These are phyloP conservation scores for Pseudogymnoascus sp. DNA, from an alignment of 2,329 filamentous ascomycete genomes.

Conservation along the genomic window DNA sequence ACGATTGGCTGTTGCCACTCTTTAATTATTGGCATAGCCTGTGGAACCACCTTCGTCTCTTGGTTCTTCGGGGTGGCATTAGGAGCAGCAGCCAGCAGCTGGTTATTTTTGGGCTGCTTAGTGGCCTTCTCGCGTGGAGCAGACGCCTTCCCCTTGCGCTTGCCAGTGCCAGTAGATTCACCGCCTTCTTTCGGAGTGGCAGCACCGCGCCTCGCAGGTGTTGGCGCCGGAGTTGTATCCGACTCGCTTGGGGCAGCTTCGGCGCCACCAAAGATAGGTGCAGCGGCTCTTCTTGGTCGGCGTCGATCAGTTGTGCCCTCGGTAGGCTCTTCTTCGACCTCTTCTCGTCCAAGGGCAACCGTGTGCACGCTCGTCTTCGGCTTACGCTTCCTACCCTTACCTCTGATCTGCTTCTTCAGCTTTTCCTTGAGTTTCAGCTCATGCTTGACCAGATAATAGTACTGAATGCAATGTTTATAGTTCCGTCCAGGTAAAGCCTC, in stretches of 20 bases:
- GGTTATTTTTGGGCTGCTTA: slow-evolving; percentile 28
- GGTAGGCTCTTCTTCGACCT: slow-evolving; percentile 48
- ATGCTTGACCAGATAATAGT: slow-evolving; percentile 77
- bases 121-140: slow-evolving; percentile 22
- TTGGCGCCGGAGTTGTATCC: slow-evolving; percentile 54
- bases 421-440: slow-evolving; percentile 70
- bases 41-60: slow-evolving; percentile 1
- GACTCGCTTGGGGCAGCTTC: slow-evolving; percentile 55
- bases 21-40: neutral
- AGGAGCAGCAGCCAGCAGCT: slow-evolving; percentile 25
- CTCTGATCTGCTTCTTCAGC: slow-evolving; percentile 55
- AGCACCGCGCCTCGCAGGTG: slow-evolving; percentile 45
- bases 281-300: slow-evolving; percentile 56
- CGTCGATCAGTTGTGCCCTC: slow-evolving; percentile 52
- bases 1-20: slow-evolving; percentile 17
- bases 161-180: slow-evolving; percentile 30
- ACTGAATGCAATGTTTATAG: slow-evolving; percentile 75
- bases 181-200: slow-evolving; percentile 36
- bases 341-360: slow-evolving; percentile 54
- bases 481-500: slow-evolving; percentile 59
- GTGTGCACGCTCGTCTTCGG: slow-evolving; percentile 57
- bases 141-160: slow-evolving; percentile 30
- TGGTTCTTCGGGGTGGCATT: slow-evolving; percentile 10
- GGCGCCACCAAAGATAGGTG: slow-evolving; percentile 63
- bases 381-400: slow-evolving; percentile 39